Evolutionary conservation across 495 filamentous ascomycete species (phyloP).

Genomic region (Lepidopterella palustris): DNA sequence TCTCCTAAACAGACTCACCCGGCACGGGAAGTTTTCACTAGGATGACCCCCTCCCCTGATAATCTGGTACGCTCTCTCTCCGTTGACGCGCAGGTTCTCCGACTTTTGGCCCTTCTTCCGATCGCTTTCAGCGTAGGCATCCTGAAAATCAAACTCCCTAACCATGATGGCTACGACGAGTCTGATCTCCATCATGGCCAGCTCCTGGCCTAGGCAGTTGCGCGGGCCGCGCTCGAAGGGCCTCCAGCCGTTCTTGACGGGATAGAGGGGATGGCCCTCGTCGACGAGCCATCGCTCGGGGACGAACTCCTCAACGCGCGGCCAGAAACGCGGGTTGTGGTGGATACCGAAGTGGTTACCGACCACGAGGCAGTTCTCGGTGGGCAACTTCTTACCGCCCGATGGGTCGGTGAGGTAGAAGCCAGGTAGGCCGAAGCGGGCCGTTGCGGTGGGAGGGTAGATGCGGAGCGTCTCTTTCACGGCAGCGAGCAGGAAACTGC

Average conservation of each 20-base stretch:
- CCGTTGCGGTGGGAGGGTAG: constrained; percentile 11
- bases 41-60: constrained; percentile 16
- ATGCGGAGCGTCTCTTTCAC: constrained; percentile 22
- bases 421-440: constrained; percentile 20
- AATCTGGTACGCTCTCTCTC: constrained; percentile 21
- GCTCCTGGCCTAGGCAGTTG: constrained; percentile 50
- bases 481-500: constrained; percentile 13
- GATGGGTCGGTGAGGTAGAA: constrained; percentile 19
- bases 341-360: constrained; percentile 19
- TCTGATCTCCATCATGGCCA: constrained; percentile 18
- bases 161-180: constrained; percentile 43
- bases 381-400: constrained; percentile 33
- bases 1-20: not conserved
- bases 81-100: constrained; percentile 5
- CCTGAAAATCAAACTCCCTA: constrained; percentile 43
- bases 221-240: constrained; percentile 41
- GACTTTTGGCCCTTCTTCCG: not conserved
- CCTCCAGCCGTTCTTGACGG: constrained; percentile 8
- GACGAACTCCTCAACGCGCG: constrained; percentile 7
- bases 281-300: constrained; percentile 23
- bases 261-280: constrained; percentile 7
- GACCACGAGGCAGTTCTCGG: constrained; percentile 30
- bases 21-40: constrained; percentile 14
- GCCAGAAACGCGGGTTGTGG: not conserved
- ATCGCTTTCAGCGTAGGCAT: constrained; percentile 24